Evolutionary conservation across 495 filamentous ascomycete species (phyloP).

Genomic region (Neurospora sublineolata): DNA sequence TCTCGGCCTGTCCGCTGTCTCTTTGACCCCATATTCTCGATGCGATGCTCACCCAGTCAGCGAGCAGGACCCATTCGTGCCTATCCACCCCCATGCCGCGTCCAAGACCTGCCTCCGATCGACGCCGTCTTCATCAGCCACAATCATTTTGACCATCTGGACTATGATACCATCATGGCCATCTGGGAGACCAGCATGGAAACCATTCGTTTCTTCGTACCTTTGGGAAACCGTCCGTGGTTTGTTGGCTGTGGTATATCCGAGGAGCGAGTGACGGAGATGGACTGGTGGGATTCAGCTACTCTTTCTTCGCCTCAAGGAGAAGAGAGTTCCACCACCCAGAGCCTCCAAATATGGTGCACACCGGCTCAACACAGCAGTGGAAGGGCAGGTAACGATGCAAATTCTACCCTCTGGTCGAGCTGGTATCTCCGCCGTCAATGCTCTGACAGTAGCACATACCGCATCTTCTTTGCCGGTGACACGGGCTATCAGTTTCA

Average conservation of each 20-base stretch:
- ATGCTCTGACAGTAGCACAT: not conserved
- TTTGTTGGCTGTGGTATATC: slow-evolving; percentile 30
- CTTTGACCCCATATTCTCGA: slow-evolving; percentile 45
- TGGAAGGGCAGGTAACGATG: slow-evolving; percentile 21
- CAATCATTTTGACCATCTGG: slow-evolving; percentile 45
- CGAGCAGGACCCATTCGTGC: slow-evolving; percentile 39
- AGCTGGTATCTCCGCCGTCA: slow-evolving; percentile 37
- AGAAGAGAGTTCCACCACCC: slow-evolving; percentile 5
- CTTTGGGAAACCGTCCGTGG: slow-evolving; percentile 26
- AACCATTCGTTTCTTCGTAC: slow-evolving; percentile 32
- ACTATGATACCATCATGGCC: slow-evolving; percentile 27
- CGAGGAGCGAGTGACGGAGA: slow-evolving; percentile 29
- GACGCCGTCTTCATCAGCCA: slow-evolving; percentile 41
- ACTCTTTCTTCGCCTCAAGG: slow-evolving; percentile 10
- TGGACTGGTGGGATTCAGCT: slow-evolving; percentile 44
- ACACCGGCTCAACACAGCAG: slow-evolving; percentile 38
- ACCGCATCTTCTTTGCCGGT: slow-evolving; percentile 19
- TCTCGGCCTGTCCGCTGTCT: slow-evolving; percentile 22
- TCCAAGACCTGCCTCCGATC: slow-evolving; percentile 36
- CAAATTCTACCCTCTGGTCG: slow-evolving; percentile 36
- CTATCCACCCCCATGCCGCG: slow-evolving; percentile 36
- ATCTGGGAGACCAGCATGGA: slow-evolving; percentile 22
- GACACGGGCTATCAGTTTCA: slow-evolving; percentile 26
- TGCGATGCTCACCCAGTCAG: slow-evolving; percentile 34
- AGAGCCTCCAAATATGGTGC: slow-evolving; percentile 22